Conservation (phyloP, 805 yeast genomes). For the Candida khao-thaluensis region DNA sequence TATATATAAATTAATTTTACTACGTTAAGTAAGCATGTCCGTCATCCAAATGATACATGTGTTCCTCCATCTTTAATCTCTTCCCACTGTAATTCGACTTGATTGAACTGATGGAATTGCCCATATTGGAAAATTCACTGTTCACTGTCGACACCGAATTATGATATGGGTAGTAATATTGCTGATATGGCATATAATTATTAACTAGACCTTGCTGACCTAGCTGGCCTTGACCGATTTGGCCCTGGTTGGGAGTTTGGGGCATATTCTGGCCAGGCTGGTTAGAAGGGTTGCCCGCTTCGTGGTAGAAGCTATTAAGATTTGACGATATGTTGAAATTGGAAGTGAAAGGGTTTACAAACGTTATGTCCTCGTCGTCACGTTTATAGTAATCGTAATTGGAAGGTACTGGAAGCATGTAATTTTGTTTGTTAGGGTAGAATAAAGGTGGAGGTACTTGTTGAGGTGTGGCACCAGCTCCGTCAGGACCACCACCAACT, state of each 20-base stretch:
- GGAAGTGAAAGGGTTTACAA: slow-evolving; percentile 12
- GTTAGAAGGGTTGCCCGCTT: neutral
- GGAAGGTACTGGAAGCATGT: slow-evolving; percentile 15
- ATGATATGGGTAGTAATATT: slow-evolving; percentile 13
- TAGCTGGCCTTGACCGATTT: neutral
- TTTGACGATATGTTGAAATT: slow-evolving; percentile 13
- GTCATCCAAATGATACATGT: slow-evolving; percentile 15
- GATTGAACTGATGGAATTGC: slow-evolving; percentile 1
- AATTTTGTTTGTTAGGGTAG: slow-evolving; percentile 11
- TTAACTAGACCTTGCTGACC: neutral
- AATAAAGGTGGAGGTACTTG: slow-evolving; percentile 9
- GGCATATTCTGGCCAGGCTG: neutral
- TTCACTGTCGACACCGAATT: slow-evolving; percentile 7
- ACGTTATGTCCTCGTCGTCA: slow-evolving; percentile 10
- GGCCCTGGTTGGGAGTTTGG: slow-evolving; percentile 1
- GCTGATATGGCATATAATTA: slow-evolving; percentile 12
- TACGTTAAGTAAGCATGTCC: slow-evolving; percentile 1
- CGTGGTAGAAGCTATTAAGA: slow-evolving; percentile 15
- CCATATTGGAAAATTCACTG: slow-evolving; percentile 6
- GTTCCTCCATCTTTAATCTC: slow-evolving; percentile 12
- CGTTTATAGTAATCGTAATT: slow-evolving; percentile 14
- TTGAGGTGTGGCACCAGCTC: slow-evolving; percentile 9
- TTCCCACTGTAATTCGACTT: slow-evolving; percentile 6
- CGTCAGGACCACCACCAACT: neutral
- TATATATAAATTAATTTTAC: neutral